phyloP scores from a whole-genome alignment of 2,329 filamentous ascomycete species.

The Eutypella sp. region DNA sequence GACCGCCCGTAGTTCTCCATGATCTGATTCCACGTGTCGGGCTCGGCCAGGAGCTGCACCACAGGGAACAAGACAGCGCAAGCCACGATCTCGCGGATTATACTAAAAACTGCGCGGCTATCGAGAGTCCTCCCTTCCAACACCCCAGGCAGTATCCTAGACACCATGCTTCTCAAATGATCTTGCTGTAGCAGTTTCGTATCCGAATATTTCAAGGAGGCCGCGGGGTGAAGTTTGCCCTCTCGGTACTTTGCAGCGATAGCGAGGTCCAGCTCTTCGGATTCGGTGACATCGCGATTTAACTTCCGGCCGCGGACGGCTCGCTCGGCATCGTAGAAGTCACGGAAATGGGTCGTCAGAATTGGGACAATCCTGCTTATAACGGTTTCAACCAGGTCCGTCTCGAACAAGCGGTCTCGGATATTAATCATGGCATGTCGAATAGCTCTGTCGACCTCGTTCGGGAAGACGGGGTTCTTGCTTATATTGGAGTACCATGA shows the following conservation, averaged over 20 bases:
- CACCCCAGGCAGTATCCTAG: conserved; percentile 66
- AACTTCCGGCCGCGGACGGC: conserved; percentile 82
- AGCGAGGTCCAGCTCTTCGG: conserved; percentile 89
- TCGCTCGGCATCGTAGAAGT: conserved; percentile 87
- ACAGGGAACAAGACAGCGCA: conserved; percentile 86
- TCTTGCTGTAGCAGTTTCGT: conserved; percentile 82
- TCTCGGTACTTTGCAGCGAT: conserved; percentile 93
- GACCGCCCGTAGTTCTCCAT: conserved; percentile 85
- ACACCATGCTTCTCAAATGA: conserved; percentile 72
- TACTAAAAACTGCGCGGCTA: conserved; percentile 72
- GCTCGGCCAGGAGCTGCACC: conserved; percentile 75
- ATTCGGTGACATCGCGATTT: conserved; percentile 87
- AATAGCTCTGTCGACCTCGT: conserved; percentile 80
- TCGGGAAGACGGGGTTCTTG: conserved; percentile 69
- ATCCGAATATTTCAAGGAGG: conserved; percentile 76
- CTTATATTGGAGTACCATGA: conserved; percentile 90
- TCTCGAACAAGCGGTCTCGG: conserved; percentile 63
- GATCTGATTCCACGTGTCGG: conserved; percentile 95
- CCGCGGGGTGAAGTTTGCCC: conserved; percentile 83
- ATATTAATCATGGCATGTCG: conserved; percentile 67
- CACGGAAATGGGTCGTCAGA: conserved; percentile 79
- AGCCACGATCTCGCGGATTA: conserved; percentile 85
- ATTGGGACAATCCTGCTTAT: conserved; percentile 83
- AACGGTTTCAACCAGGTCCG: conserved; percentile 79
- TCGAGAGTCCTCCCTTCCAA: conserved; percentile 69